Evolutionary conservation across 306 rosid genomes (phyloP), one percentile per base, ranked within the genome.

Genomic region (Lupinus albus): DNA sequence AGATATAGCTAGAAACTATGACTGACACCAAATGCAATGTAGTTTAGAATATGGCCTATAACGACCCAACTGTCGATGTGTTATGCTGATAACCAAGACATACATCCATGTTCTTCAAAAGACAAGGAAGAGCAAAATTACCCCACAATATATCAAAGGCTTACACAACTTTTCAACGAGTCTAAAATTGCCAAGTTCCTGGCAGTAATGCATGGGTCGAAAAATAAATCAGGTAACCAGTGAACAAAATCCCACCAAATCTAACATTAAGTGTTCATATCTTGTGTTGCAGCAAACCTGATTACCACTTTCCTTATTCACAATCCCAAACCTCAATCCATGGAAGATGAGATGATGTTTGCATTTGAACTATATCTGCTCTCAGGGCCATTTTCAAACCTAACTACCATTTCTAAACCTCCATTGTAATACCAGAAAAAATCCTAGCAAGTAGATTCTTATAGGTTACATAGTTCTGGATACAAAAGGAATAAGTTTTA

Each of bases 231-330:
- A 42, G 64, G 54, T 39, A 42, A 54, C 39, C 32, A 8, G 25
- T 25, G 14, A 69, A 69, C 16, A 54, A 68, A 45, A 54, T 20
- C 46, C 64, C 41, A 39, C 14, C 52, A 55, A 21, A 60, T 32
- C 46, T 42, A 54, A 11, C 32, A 13, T 55, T n/a, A 30, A 55
- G 21, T 28, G 35, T 55, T 42, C 32, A 53, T 28, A 69, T 28
- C 14, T 3, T 28, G 8, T 13, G 1, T 4, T 15, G 48, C 47
- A 57, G 48, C 47, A 56, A n/a, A 54, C 54, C 46, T 8, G 53
- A 14, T 39, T 55, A 39, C 45, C 55, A 55, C 48, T 54, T 42
- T 12, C 4, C 56, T 42, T 42, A 9, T 32, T 56, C 36, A 70
- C 36, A 70, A 44, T 15, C 58, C 8, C 49, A 11, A 56, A 16